phyloP scores from a whole-genome alignment of 2,329 filamentous ascomycete species.

The Pyrenophora graminea region DNA sequence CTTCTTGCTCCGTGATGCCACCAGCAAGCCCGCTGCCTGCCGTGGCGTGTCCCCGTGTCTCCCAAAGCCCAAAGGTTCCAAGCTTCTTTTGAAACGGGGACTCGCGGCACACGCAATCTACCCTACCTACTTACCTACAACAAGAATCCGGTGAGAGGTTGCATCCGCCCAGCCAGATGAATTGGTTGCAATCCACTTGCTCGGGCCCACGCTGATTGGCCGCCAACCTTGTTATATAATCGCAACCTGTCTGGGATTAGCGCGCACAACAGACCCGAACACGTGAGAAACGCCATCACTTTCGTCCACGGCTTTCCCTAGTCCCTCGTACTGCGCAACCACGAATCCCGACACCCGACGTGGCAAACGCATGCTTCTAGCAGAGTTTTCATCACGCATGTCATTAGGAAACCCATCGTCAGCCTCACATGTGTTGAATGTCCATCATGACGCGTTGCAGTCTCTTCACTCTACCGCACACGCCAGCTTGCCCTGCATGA shows the following conservation, averaged over 20 bases:
- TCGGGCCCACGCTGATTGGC: background rate
- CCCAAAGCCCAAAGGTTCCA: too few species aligned
- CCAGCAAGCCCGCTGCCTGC: slow-evolving; percentile 2
- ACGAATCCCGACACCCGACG: too few species aligned
- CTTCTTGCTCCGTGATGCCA: slow-evolving; percentile 3
- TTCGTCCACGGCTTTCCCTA: background rate
- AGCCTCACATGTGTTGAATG: too few species aligned
- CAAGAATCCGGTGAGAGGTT: slow-evolving; percentile 8
- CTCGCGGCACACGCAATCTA: background rate
- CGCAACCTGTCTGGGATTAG: background rate
- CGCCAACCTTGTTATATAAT: background rate
- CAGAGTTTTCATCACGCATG: too few species aligned
- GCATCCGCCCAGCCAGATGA: background rate
- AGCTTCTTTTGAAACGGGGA: background rate
- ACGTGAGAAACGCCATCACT: slow-evolving; percentile 1
- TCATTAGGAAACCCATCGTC: too few species aligned
- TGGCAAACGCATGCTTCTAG: too few species aligned
- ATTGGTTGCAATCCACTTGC: background rate
- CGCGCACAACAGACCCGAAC: background rate
- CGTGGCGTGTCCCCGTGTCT: slow-evolving; percentile 8
- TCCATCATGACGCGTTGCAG: too few species aligned
- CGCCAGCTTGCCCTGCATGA: too few species aligned
- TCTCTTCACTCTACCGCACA: too few species aligned
- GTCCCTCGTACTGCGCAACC: too few species aligned
- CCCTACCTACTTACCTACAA: background rate